Base-by-base conservation (phyloP, 225 moss, liverwort and hornwort genomes). In the Marchantia paleacea region DNA sequence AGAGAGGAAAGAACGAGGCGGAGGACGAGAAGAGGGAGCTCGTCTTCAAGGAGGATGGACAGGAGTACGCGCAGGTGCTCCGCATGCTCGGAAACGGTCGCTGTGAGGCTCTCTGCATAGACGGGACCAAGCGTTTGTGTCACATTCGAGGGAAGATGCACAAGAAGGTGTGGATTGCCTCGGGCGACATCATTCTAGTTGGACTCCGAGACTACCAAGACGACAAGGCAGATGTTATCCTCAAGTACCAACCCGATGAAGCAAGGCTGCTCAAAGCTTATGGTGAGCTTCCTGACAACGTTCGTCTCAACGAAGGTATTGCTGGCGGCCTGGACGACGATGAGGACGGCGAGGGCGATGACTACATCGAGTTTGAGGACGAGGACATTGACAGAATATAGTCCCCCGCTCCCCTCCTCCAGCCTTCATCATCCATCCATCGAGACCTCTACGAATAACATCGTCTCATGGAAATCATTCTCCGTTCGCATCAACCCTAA, bases 141-240 rank as follows among this genome's bases (percentile, higher is more conserved):
- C 89, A 92, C 49, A 92, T 92, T 72, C 89, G 90, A 2, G 92
- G 92, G 0, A 92, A 92, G 84, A 92, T 92, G 92, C 92, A 92
- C 47, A 92, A 92, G 81, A 90, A 92, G 92, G 92, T 92, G 12
- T 92, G 89, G 89, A 92, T 92, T 49, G 90, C 89, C 4, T 90
- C 92, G 14, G 88, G 88, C 10, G 92, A 92, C 50, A 92, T 92
- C 67, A 92, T 92, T 72, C 47, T 91, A 52, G 92, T 92, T 0
- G 90, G 90, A 7, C 82, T 91, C 1, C 79, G 89, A 39, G 90
- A 92, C 70, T 92, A 91, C 78, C 91, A 91, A 63, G 89, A 91
- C 24, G 89, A 89, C 51, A 91, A 91, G 82, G 91, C 88, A 22
- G 91, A 91, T 57, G 91, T 91, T 75, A 89, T 91, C 48, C 87